Base-by-base conservation (phyloP, 202 grass and related monocot species). In the Eragrostis tef region DNA sequence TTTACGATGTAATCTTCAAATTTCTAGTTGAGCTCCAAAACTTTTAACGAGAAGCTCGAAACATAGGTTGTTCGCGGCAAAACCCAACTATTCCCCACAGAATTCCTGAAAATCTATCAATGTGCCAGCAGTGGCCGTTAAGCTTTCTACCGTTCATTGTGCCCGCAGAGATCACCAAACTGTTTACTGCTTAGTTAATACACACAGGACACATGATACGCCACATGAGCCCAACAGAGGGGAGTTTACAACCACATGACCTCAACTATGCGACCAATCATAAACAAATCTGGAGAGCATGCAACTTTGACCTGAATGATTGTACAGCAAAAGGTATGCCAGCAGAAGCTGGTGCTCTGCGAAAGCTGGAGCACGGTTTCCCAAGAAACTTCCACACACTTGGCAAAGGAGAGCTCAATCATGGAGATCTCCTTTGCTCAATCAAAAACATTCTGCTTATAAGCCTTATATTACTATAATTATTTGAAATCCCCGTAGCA, bases 231-330 rank as follows among this genome's bases (percentile, higher is more conserved):
- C 9, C 47, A 73, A 47, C 83, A 64, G 17, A 46, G 46, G 57
- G 25, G 31, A 39, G 3, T 22, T n/a, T 46, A 22, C 58, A 61
- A 14, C 36, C 78, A 70, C 78, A 80, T 80, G 64, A 59, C 51
- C 71, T 70, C 62, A 53, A 41, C 64, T 75, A 61, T 50, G 13
- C 1, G 26, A 24, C 22, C 80, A 80, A 73, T 52, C 81, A 64
- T 76, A 85, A 70, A 85, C 44, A 85, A 71, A 57, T 71, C 56
- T 68, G 43, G 24, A 60, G 58, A 59, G 11, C 54, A 36, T 80
- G 81, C 83, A 86, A 11, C 78, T 78, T 86, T 82, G 51, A 54
- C 59, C 78, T 78, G 73, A 70, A 89, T 86, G 45, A 89, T 89
- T 86, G 87, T 50, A 83, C 68, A n/a, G 41, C 79, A 24, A 70